Evolutionary conservation across 495 filamentous ascomycete genomes (phyloP), one percentile per base, ranked within the genome.

Genomic region (Podospora pseudoanserina): DNA sequence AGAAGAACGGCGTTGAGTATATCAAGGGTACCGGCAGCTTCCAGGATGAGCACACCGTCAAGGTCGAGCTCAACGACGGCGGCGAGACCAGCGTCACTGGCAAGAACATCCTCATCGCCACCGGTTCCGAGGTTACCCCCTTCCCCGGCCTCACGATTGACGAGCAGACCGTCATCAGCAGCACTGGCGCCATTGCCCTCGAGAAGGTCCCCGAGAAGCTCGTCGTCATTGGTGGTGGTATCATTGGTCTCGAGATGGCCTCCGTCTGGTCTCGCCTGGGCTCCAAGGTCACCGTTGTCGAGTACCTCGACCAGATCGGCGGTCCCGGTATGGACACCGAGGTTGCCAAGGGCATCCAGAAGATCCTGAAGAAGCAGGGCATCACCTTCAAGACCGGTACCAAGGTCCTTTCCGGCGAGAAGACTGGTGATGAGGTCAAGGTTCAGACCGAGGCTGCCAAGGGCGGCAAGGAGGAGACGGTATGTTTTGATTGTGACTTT

Each of bases 1-100:
- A 97, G 90, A 99, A 98, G 87, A 98, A 99, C 82, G 90, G 90
- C 63, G 96, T 97, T 75, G 92, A 97, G 75, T 99, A 97, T 76
- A 82, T 98, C 83, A 97, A 95, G 84, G 95, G 95, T 72, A 88
- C 92, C 61, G 95, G 88, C 66, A 85, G 92, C 44, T 93, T 99
- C 77, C 85, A 88, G 69, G 92, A 93, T 77, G 90, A 95, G 81
- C 87, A 98, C 82, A 96, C 96, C 70, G 80, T 99, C 81, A 92
- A 91, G 81, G 92, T 98, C 70, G 89, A 92, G 76, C 86, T 96
- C 65, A 85, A 88, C 72, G 94, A 97, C 15, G 96, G 96, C 75
- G 94, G 94, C 71, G 93, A 97, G 86, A 82, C 83, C 61, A 92
- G 84, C 71, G 80, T 97, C 32, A 81, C 84, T 72, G 95, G 88